These are phyloP conservation scores for Amniculicola lignicola DNA, from an alignment of 495 filamentous ascomycete species.

Conservation along the genomic window DNA sequence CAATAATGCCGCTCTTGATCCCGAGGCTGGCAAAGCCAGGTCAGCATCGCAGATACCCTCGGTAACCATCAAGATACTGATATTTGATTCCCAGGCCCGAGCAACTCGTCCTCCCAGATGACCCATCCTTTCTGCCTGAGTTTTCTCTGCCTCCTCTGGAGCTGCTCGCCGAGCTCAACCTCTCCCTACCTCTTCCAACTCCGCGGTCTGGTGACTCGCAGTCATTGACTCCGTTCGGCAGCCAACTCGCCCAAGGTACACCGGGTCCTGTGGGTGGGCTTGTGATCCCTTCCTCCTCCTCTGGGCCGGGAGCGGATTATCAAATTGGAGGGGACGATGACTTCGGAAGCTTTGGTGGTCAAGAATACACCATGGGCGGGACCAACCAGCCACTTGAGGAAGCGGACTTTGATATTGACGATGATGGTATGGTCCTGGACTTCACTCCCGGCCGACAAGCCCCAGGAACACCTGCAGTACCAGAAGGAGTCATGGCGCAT, in stretches of 20 bases:
- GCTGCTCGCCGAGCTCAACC: slow-evolving; percentile 53
- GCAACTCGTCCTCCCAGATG: slow-evolving; percentile 75
- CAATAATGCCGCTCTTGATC: slow-evolving; percentile 60
- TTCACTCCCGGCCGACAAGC: neutral
- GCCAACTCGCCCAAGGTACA: slow-evolving; percentile 3
- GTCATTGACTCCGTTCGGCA: slow-evolving; percentile 25
- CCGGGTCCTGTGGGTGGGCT: slow-evolving; percentile 36
- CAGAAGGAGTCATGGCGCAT: slow-evolving; percentile 20
- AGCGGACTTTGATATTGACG: slow-evolving; percentile 63
- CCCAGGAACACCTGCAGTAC: slow-evolving; percentile 7
- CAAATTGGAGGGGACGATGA: slow-evolving; percentile 41
- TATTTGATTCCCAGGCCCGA: slow-evolving; percentile 57
- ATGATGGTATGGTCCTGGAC: slow-evolving; percentile 58
- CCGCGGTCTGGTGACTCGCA: slow-evolving; percentile 40
- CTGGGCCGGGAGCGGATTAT: slow-evolving; percentile 33
- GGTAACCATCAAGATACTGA: slow-evolving; percentile 15
- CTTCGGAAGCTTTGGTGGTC: slow-evolving; percentile 4
- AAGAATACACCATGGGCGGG: slow-evolving; percentile 51
- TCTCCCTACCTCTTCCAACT: slow-evolving; percentile 42
- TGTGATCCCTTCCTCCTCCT: slow-evolving; percentile 33
- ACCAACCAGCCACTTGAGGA: too few relatives aligned
- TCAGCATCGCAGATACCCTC: slow-evolving; percentile 41
- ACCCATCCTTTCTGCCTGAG: slow-evolving; percentile 81
- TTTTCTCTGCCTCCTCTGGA: slow-evolving; percentile 49
- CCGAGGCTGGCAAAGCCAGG: slow-evolving; percentile 69